These are phyloP conservation scores for Cnidoscolus chayamansa DNA, from an alignment of 441 rosid genomes.

Conservation along the genomic window DNA sequence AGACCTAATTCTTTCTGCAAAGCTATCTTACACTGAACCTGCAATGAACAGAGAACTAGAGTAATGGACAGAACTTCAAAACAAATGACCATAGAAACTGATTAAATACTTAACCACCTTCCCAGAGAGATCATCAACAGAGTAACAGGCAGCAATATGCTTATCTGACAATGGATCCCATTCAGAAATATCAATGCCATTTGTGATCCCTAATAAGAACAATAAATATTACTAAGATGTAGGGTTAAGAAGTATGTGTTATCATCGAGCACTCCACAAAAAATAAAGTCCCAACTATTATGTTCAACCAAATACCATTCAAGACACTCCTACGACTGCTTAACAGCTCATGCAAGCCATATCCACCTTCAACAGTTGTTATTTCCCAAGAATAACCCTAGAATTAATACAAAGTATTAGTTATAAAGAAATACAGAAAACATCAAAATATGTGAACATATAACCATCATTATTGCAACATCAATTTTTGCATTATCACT, in stretches of 20 bases:
- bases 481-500: not conserved
- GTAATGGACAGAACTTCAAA: slow-evolving; percentile 19
- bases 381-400: slow-evolving; percentile 98
- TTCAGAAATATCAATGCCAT: slow-evolving; percentile 74
- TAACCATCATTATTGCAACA: not conserved
- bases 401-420: slow-evolving; percentile 12
- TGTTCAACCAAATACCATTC: slow-evolving; percentile 47
- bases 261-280: not conserved
- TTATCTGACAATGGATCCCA: slow-evolving; percentile 84
- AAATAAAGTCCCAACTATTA: not conserved
- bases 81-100: slow-evolving; percentile 4
- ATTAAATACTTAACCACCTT: slow-evolving; percentile 48
- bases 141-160: slow-evolving; percentile 60
- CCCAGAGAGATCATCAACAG: slow-evolving; percentile 64
- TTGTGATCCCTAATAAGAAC: slow-evolving; percentile 63
- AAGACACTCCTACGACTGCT: slow-evolving; percentile 68
- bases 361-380: slow-evolving; percentile 90
- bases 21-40: slow-evolving; percentile 80
- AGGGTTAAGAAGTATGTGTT: not conserved
- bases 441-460: not conserved
- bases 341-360: slow-evolving; percentile 77
- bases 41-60: slow-evolving; percentile 27
- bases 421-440: not conserved
- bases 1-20: slow-evolving; percentile 87
- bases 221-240: slow-evolving; percentile 15